These are phyloP conservation scores for Paragyromitra xinjiangensis DNA, from an alignment of 495 filamentous ascomycete genomes.

Conservation along the genomic window DNA sequence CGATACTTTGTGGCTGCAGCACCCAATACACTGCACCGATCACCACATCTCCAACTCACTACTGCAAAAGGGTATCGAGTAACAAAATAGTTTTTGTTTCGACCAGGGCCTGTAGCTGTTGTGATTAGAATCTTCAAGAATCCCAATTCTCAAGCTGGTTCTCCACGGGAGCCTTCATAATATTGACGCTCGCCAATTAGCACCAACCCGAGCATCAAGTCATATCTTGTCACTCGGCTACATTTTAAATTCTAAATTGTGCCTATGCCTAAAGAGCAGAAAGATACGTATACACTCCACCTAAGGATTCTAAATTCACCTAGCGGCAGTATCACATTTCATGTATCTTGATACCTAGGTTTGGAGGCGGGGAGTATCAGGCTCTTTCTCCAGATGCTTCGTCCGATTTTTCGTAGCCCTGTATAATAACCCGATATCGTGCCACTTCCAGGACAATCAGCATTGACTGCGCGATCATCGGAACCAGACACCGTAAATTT, in stretches of 20 bases:
- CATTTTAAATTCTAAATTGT: background rate
- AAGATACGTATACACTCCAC: background rate
- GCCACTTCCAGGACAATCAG: background rate
- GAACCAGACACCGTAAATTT: background rate
- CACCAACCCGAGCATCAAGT: background rate
- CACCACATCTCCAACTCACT: too few relatives aligned
- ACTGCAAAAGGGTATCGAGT: too few relatives aligned
- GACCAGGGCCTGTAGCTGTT: too few relatives aligned
- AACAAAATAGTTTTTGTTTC: too few relatives aligned
- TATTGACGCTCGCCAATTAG: background rate
- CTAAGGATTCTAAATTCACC: background rate
- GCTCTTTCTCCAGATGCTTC: background rate
- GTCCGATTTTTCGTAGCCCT: background rate
- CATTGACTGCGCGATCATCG: background rate
- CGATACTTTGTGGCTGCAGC: too few relatives aligned
- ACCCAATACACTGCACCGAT: too few relatives aligned
- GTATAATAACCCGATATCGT: background rate
- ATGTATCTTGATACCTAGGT: background rate
- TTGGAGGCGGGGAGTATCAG: background rate
- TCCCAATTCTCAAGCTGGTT: background rate
- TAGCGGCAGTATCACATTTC: background rate
- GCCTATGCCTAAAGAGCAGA: background rate
- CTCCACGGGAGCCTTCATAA: background rate
- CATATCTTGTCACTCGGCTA: background rate
- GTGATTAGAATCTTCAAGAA: too few relatives aligned